Base-by-base conservation (phyloP, 108 stramenopile genomes). In the Pseudonitzschia delicatissima region DNA sequence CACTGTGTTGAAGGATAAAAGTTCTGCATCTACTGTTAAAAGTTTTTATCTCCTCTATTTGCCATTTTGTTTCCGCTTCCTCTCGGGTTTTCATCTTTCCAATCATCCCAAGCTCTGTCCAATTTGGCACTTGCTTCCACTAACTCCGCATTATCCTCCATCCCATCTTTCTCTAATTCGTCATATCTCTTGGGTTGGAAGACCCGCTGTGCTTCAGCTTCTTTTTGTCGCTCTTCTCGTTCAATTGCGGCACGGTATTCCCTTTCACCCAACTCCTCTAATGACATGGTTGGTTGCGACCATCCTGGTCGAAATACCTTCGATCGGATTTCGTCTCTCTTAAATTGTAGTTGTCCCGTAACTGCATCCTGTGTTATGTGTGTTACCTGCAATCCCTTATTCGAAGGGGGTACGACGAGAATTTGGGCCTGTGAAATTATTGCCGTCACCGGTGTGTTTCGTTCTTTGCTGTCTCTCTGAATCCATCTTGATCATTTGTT, bases 81-180 rank as follows among this genome's bases (percentile, higher is more conserved):
- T 73, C 90, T 83, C 4, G 96, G 96, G 69, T 98, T 95, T 42
- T 90, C 84, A 35, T 96, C 98, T 74, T 94, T 96, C 82, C 87
- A 98, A 68, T 96, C 92, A 77, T 98, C 98, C 98, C 98, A 98
- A 13, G 80, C 77, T 39, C 96, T 79, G 71, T 98, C 98, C 29
- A 95, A 72, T 39, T 81, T 68, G 15, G 96, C 95, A 49, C 84
- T 84, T 20, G 87, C 82, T 35, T 97, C 96, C 7, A 94, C 92
- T 45, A 93, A 67, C 18, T 78, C 82, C 15, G 72, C 76, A 64
- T 95, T 78, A 60, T 97, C 96, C 64, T 97, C 96, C 78, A 96
- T 87, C 32, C 95, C 96, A 73, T 96, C 96, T 60, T 64, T 57
- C 5, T 86, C 92, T 48, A 96, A 66, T 57, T 97, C 89, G 39